Base-by-base conservation (phyloP, 805 yeast species). In the Komagataella populi region DNA sequence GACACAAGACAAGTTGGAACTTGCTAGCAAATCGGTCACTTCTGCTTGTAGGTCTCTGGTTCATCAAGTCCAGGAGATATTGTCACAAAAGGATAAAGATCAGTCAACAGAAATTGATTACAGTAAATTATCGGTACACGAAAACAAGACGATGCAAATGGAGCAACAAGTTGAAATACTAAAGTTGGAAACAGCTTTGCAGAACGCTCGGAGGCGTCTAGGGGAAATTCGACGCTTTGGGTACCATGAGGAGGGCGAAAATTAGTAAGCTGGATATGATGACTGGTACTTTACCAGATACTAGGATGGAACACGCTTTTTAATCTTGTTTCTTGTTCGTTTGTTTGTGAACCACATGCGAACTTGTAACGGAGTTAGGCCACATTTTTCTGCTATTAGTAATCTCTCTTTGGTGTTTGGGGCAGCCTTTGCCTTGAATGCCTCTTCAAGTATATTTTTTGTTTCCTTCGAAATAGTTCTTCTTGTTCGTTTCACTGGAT, bases 151-250 rank as follows among this genome's bases (percentile, higher is more conserved):
- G 0, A 77, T 79, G 20, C 93, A 89, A 59, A 86, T 88, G 95
- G 95, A 87, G 62, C 96, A 87, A 65, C 96, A 88, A 64, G 96
- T 88, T 6, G 90, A 86, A 62, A 88, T 89, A 49, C 71, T 88
- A 65, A 86, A 85, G 64, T 71, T 88, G 52, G 96, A 88, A 60
- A 85, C 85, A 58, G 77, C 84, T 48, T 71, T 89, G 57, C 69
- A 68, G 48, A 65, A 77, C 18, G 93, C 96, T 1, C 74, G 96
- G 63, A 87, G 85, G 68, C 77, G 85, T 59, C 70, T 88, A 55
- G 93, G 95, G 24, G 95, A 86, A 57, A 88, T 89, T 54, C 72
- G 96, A 63, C 84, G 84, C 64, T 80, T 76, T 51, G 83, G 90
- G 52, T 88, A 88, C 63, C 72, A 74, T 53, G 86, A 80, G 56